Percentiles rank a stretch among this genome's conserved stretches.
phyloP scores from a whole-genome alignment of 345 rosid species.

The Gossypium herbaceum region DNA sequence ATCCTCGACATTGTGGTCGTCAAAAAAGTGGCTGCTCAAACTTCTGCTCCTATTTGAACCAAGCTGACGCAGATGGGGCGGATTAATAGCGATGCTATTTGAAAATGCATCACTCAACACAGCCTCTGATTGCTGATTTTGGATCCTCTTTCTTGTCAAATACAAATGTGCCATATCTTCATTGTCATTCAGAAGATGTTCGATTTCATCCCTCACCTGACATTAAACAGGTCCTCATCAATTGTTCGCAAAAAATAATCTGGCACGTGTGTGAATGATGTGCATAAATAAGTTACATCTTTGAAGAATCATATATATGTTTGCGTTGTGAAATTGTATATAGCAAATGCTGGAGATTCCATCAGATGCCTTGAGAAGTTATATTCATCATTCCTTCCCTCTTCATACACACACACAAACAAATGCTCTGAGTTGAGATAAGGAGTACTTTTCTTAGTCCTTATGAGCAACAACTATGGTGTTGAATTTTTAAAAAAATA shows the following conservation, averaged over 20 bases:
- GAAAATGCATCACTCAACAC: slow-evolving; percentile 41
- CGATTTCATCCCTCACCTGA: slow-evolving; percentile 90
- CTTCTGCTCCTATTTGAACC: slow-evolving; percentile 66
- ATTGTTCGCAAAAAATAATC: neutral
- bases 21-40: slow-evolving; percentile 42
- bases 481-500: neutral
- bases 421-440: neutral
- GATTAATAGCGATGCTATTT: slow-evolving; percentile 31
- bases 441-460: neutral
- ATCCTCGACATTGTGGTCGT: slow-evolving; percentile 74
- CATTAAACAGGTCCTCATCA: neutral
- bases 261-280: neutral
- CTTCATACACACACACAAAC: neutral
- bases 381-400: neutral
- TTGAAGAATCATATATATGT: too few species aligned
- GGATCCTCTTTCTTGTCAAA: slow-evolving; percentile 74
- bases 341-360: neutral
- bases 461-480: neutral
- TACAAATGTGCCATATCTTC: slow-evolving; percentile 88
- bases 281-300: neutral
- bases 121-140: slow-evolving; percentile 68
- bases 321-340: too few species aligned
- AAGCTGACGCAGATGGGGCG: slow-evolving; percentile 35
- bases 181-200: slow-evolving; percentile 77
- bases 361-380: slow-evolving; percentile 3